Evolutionary conservation across 257 asterid species (phyloP), one percentile per base, ranked within the genome.

Genomic region (Eucommia ulmoides): DNA sequence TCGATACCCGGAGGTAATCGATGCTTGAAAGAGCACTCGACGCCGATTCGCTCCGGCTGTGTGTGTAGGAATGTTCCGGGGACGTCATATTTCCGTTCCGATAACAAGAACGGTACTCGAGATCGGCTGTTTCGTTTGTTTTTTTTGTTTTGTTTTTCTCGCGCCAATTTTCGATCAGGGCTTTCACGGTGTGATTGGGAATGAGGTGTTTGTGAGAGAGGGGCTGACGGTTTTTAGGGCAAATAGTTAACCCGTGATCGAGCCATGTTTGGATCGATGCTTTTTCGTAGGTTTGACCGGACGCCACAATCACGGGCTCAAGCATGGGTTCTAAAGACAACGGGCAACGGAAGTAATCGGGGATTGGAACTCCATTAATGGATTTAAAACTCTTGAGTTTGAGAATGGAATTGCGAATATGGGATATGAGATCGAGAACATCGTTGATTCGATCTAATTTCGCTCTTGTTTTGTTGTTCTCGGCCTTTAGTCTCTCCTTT

Each of bases 231-330:
- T 94, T 85, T 68, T 68, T 67, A 8, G 98, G 98, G 76, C 96
- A 89, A 45, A 61, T 63, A 59, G 50, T 74, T 25, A 89, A 58
- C 47, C 94, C 94, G 41, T 80, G 62, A 66, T 80, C 95, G 62
- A 91, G 60, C 99, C 97, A 86, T 75, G 74, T 91, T 61, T 74
- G 72, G 59, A 86, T 81, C 50, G 87, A 74, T 20, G 78, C 56
- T 63, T 81, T 80, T 64, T 91, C 95, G 38, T 69, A 91, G 20
- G 96, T 91, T 68, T 83, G 89, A 50, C 99, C 99, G 1, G 99
- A 91, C 61, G 94, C 83, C 69, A 91, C 78, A 52, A 79, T 86
- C 35, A 91, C 99, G 1, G 99, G 99, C 51, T 91, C 94, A 52
- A 50, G 52, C 97, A 91, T 83, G 59, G 86, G 65, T 57, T 74